phyloP scores from a whole-genome alignment of 805 yeast species.

The Yarrowia sp. region DNA sequence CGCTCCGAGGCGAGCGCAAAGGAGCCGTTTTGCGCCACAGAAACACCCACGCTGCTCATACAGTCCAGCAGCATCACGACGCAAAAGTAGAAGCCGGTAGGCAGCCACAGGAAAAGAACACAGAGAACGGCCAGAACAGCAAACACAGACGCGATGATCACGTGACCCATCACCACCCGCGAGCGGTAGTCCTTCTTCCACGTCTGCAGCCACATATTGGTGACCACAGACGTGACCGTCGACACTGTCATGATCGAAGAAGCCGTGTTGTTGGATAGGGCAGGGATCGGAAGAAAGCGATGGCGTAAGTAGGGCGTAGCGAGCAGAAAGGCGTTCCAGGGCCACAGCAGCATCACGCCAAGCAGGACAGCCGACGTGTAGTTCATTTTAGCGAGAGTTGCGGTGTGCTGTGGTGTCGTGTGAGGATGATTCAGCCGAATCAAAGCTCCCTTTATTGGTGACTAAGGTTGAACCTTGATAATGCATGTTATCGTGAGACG shows the following conservation, averaged over 20 bases:
- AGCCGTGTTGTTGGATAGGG: constrained; percentile 54
- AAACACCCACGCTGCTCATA: constrained; percentile 69
- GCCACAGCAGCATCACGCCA: constrained; percentile 88
- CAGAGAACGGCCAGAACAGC: constrained; percentile 51
- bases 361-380: constrained; percentile 63
- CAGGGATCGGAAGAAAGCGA: constrained; percentile 48
- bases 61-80: constrained; percentile 62
- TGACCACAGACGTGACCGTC: constrained; percentile 61
- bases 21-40: constrained; percentile 83
- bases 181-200: constrained; percentile 59
- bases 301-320: constrained; percentile 78
- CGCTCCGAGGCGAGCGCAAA: constrained; percentile 78
- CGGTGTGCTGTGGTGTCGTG: not conserved
- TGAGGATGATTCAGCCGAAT: constrained; percentile 1
- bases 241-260: constrained; percentile 88
- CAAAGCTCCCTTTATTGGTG: not conserved
- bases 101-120: constrained; percentile 36
- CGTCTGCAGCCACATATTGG: constrained; percentile 63
- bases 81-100: constrained; percentile 40
- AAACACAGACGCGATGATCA: constrained; percentile 58
- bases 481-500: constrained; percentile 11
- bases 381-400: constrained; percentile 24
- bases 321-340: constrained; percentile 90
- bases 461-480: not conserved
- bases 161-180: constrained; percentile 61